Evolutionary conservation across 2,329 filamentous ascomycete genomes (phyloP).

Genomic region (Diaporthe helianthi): DNA sequence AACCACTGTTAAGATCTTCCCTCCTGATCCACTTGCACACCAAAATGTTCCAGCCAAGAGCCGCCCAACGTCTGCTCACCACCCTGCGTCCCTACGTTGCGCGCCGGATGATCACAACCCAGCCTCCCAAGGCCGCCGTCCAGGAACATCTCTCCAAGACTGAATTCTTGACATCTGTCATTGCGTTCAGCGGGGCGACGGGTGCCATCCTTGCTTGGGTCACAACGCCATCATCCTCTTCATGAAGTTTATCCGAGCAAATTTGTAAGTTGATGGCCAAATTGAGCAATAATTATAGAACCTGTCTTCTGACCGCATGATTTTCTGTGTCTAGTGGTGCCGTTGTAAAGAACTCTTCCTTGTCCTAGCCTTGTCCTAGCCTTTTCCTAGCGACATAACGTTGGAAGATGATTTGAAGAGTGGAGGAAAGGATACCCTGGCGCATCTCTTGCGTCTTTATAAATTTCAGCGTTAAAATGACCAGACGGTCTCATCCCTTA

Average conservation of each 20-base stretch:
- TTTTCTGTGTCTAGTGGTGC: background rate
- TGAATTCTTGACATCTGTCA: background rate
- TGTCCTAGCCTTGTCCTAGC: too few relatives aligned
- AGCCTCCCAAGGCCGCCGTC: background rate
- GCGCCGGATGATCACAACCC: slow-evolving; percentile 15
- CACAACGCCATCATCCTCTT: background rate
- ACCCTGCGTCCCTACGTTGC: background rate
- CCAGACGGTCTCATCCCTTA: background rate
- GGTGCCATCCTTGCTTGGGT: slow-evolving; percentile 2
- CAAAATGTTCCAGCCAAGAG: slow-evolving; percentile 25
- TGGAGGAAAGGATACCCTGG: slow-evolving; percentile 14
- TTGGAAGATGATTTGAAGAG: background rate
- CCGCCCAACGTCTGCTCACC: slow-evolving; percentile 20
- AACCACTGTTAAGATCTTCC: too few relatives aligned
- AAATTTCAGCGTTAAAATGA: background rate
- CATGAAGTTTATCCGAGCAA: background rate
- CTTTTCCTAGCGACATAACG: background rate
- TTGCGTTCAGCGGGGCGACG: slow-evolving; percentile 14
- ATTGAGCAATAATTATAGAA: rapidly evolving
- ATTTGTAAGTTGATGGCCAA: background rate
- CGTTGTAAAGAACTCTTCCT: background rate
- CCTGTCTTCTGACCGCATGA: background rate
- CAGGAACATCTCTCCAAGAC: background rate
- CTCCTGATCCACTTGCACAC: background rate
- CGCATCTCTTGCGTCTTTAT: background rate